These are phyloP conservation scores for Fistulinella cinereoalba DNA, from an alignment of 1,284 basidiomycete species.

Conservation along the genomic window DNA sequence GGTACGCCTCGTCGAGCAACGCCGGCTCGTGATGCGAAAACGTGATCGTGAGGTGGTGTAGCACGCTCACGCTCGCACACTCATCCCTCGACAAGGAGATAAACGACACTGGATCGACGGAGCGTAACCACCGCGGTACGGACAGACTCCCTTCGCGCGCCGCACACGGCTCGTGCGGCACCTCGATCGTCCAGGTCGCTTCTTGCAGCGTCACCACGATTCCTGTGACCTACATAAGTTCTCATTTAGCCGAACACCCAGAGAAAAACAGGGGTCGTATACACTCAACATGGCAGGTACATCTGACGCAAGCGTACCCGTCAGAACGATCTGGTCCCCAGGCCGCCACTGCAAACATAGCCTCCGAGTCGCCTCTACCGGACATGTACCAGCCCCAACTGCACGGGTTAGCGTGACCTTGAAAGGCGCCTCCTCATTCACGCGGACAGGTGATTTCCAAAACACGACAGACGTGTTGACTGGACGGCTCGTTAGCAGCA, in stretches of 20 bases:
- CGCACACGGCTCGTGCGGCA: slow-evolving; percentile 48
- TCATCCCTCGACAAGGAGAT: slow-evolving; percentile 49
- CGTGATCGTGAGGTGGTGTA: slow-evolving; percentile 54
- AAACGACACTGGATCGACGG: slow-evolving; percentile 48
- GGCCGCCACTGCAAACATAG: slow-evolving; percentile 52
- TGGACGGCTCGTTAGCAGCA: no score
- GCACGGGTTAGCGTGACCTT: slow-evolving; percentile 56
- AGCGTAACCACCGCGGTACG: slow-evolving; percentile 54
- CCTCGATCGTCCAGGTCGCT: slow-evolving; percentile 60
- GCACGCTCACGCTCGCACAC: no score
- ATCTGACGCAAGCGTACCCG: slow-evolving; percentile 52
- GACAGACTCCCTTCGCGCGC: slow-evolving; percentile 33
- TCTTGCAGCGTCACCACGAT: slow-evolving; percentile 52
- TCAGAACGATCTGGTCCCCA: slow-evolving; percentile 51
- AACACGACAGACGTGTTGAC: slow-evolving; percentile 69
- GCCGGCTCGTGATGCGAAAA: slow-evolving; percentile 63
- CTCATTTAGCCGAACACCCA: no score
- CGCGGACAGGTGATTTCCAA: slow-evolving; percentile 59
- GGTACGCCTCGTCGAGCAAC: slow-evolving; percentile 75
- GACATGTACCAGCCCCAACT: slow-evolving; percentile 19
- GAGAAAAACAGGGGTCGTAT: no score
- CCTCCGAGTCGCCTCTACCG: slow-evolving; percentile 20
- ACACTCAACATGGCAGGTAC: slow-evolving; percentile 51
- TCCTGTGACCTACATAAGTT: slow-evolving; percentile 46
- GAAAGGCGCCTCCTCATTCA: slow-evolving; percentile 65